phyloP scores from a whole-genome alignment of 2,329 filamentous ascomycete species.

The Exophiala spinifera region DNA sequence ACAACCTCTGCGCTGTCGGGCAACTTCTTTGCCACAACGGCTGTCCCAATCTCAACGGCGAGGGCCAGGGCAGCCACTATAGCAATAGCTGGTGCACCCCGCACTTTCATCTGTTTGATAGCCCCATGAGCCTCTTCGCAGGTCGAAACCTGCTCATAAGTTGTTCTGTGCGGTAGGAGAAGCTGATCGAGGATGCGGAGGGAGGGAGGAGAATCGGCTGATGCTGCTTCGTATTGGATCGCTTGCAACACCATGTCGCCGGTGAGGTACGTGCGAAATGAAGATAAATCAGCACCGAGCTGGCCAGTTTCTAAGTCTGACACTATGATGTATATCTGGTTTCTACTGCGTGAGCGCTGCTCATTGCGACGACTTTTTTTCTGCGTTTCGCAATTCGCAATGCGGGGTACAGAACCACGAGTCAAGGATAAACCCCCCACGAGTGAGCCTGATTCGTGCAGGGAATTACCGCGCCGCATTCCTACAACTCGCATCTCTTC shows the following conservation, averaged over 20 bases:
- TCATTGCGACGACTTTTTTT: background rate
- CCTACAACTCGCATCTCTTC: too few relatives aligned
- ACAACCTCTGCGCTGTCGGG: conserved; percentile 55
- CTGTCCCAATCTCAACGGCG: conserved; percentile 71
- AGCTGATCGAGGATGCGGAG: conserved; percentile 63
- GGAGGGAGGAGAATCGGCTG: conserved; percentile 25
- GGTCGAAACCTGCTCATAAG: conserved; percentile 54
- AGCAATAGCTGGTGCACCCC: conserved; percentile 88
- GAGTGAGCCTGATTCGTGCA: background rate
- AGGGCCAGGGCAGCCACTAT: conserved; percentile 92
- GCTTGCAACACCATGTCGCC: conserved; percentile 54
- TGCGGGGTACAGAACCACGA: background rate
- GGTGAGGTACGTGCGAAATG: background rate
- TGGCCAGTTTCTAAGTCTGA: too few relatives aligned
- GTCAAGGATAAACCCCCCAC: background rate
- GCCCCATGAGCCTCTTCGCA: conserved; percentile 63
- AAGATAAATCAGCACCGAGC: too few relatives aligned
- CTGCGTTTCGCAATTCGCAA: background rate
- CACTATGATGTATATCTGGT: background rate
- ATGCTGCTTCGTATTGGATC: conserved; percentile 57
- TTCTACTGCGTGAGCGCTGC: background rate
- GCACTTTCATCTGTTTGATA: conserved; percentile 63
- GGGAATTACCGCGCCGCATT: too few relatives aligned
- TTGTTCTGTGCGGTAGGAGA: conserved; percentile 57
- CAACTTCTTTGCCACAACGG: conserved; percentile 37